Conservation (phyloP, 108 stramenopile genomes). For the Pelagomonas calceolata region DNA sequence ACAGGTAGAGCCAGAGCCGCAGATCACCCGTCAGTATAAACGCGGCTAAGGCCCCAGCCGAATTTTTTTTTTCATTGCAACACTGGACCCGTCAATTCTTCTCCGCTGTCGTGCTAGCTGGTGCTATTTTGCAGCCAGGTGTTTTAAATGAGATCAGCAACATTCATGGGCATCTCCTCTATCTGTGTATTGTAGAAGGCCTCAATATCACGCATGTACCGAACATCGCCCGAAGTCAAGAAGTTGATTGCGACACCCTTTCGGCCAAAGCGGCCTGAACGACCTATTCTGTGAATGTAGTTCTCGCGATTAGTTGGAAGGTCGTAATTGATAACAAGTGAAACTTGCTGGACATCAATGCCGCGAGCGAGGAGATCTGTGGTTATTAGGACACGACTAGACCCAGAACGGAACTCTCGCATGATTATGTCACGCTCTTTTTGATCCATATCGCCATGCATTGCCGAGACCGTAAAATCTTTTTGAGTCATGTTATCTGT, state of each 20-base stretch:
- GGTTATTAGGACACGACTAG: slow-evolving; percentile 98
- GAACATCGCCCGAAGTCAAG: slow-evolving; percentile 87
- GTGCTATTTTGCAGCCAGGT: too few species aligned
- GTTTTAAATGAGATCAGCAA: slow-evolving; percentile 80
- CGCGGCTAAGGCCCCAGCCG: too few species aligned
- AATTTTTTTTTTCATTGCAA: too few species aligned
- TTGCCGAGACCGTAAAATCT: slow-evolving; percentile 98
- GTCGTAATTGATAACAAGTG: slow-evolving; percentile 99
- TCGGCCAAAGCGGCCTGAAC: slow-evolving; percentile 97
- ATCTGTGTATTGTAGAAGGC: slow-evolving; percentile 98
- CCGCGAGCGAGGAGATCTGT: slow-evolving; percentile 76
- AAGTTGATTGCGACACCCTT: slow-evolving; percentile 99
- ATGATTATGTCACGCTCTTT: slow-evolving; percentile 98
- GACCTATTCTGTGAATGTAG: slow-evolving; percentile 99
- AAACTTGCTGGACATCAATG: slow-evolving; percentile 98
- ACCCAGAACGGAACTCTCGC: slow-evolving; percentile 99
- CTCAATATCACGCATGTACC: slow-evolving; percentile 98
- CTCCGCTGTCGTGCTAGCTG: too few species aligned
- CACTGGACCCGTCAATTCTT: too few species aligned
- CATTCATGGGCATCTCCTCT: slow-evolving; percentile 92
- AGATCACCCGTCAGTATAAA: too few species aligned
- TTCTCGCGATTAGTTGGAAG: slow-evolving; percentile 99
- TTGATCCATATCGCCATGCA: slow-evolving; percentile 99
- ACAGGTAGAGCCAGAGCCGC: too few species aligned
- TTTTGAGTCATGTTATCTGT: slow-evolving; percentile 88